phyloP scores from a whole-genome alignment of 2,329 filamentous ascomycete genomes.

The Aspergillus flavus region DNA sequence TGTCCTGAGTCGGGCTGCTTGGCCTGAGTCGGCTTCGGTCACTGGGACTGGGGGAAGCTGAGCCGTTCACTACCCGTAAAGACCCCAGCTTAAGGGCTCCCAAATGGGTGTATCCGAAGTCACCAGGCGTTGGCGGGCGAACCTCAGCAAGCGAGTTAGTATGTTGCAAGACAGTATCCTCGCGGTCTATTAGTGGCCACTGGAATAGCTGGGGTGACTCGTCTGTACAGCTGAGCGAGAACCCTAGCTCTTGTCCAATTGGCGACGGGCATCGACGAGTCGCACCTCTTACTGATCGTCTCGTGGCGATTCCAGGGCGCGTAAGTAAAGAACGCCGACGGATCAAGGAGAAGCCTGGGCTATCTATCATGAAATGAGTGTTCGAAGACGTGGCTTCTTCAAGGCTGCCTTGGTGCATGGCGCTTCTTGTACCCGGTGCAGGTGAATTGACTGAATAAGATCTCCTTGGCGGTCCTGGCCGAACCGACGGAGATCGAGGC shows the following conservation, averaged over 20 bases:
- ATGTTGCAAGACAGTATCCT: conserved; percentile 17
- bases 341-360: conserved; percentile 39
- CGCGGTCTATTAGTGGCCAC: conserved; percentile 19
- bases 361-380: conserved; percentile 35
- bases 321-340: conserved; percentile 41
- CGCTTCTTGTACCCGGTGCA: conserved; percentile 27
- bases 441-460: conserved; percentile 34
- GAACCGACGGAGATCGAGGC: conserved; percentile 18
- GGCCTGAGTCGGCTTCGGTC: conserved; percentile 31
- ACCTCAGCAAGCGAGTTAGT: conserved; percentile 12
- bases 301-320: conserved; percentile 39
- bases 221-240: conserved; percentile 11
- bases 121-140: conserved; percentile 32
- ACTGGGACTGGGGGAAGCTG: conserved; percentile 41
- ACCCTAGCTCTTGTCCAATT: conserved; percentile 26
- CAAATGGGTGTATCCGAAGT: conserved; percentile 42
- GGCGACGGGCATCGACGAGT: conserved; percentile 26
- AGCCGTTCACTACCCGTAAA: conserved; percentile 43
- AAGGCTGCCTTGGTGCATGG: conserved; percentile 26
- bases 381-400: conserved; percentile 36
- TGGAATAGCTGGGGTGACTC: conserved; percentile 16
- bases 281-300: conserved; percentile 31
- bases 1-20: conserved; percentile 16
- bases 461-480: conserved; percentile 24
- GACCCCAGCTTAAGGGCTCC: conserved; percentile 43